Conservation (phyloP, 805 yeast genomes). For the Candida nitratophila region DNA sequence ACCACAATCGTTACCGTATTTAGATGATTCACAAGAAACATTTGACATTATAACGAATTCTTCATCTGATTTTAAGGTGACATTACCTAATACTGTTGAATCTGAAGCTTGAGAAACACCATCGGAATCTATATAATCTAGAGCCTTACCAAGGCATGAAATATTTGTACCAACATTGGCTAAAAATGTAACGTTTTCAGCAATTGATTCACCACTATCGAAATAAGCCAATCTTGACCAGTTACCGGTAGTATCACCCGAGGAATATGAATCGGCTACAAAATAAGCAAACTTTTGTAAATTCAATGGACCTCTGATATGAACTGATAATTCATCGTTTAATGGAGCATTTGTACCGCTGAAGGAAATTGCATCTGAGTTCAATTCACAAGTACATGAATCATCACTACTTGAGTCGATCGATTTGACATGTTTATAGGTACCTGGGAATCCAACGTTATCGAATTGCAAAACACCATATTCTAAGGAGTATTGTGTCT, state of each 20-base stretch:
- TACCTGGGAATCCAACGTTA: slow-evolving; percentile 51
- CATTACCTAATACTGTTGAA: slow-evolving; percentile 41
- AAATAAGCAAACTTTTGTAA: slow-evolving; percentile 58
- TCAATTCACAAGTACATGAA: slow-evolving; percentile 40
- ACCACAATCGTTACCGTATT: slow-evolving; percentile 57
- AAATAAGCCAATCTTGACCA: slow-evolving; percentile 62
- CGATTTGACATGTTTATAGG: slow-evolving; percentile 38
- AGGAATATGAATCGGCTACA: slow-evolving; percentile 34
- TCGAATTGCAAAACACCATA: slow-evolving; percentile 32
- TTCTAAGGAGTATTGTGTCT: neutral
- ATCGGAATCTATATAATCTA: slow-evolving; percentile 52
- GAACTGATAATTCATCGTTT: slow-evolving; percentile 64
- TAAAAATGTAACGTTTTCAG: slow-evolving; percentile 61
- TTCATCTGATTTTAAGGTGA: slow-evolving; percentile 46
- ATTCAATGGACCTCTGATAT: slow-evolving; percentile 69
- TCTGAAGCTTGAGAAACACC: slow-evolving; percentile 42
- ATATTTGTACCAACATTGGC: slow-evolving; percentile 55
- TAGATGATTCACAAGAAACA: slow-evolving; percentile 49
- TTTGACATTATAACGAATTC: slow-evolving; percentile 58
- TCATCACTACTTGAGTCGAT: slow-evolving; percentile 35
- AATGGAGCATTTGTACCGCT: slow-evolving; percentile 61
- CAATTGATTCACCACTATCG: slow-evolving; percentile 38
- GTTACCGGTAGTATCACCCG: slow-evolving; percentile 31
- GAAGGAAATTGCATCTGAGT: slow-evolving; percentile 31
- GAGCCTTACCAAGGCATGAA: slow-evolving; percentile 61